phyloP scores from a whole-genome alignment of 768 basidiomycete genomes.

The Bullera alba region DNA sequence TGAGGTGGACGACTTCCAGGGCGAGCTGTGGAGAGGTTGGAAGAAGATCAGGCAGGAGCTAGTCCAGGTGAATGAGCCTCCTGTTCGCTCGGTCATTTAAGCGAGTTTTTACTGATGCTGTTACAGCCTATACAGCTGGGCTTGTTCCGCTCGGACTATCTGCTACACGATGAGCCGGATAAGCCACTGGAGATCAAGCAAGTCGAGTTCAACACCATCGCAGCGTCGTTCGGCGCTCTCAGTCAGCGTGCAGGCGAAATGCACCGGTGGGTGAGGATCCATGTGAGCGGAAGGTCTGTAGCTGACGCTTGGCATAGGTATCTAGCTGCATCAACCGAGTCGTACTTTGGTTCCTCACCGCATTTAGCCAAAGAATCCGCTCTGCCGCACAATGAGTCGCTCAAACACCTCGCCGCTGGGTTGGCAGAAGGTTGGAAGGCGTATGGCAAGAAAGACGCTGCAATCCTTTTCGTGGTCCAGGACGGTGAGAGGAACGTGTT shows the following conservation, averaged over 20 bases:
- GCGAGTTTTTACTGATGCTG: slow-evolving; percentile 5
- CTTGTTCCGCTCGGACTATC: slow-evolving; percentile 88
- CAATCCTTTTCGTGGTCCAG: slow-evolving; percentile 82
- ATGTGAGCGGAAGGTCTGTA: neutral
- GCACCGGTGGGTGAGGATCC: slow-evolving; percentile 58
- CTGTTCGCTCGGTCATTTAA: too few relatives aligned
- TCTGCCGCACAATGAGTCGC: slow-evolving; percentile 68
- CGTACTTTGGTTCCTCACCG: slow-evolving; percentile 54
- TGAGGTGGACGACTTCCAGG: slow-evolving; percentile 77
- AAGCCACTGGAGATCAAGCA: slow-evolving; percentile 61
- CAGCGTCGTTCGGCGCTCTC: slow-evolving; percentile 80
- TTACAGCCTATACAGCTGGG: slow-evolving; percentile 74
- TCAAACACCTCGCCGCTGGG: slow-evolving; percentile 63
- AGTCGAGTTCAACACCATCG: slow-evolving; percentile 97
- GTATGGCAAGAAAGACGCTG: slow-evolving; percentile 51
- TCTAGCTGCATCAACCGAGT: slow-evolving; percentile 56
- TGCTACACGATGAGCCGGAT: slow-evolving; percentile 56
- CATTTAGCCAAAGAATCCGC: slow-evolving; percentile 47
- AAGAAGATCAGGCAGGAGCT: slow-evolving; percentile 61
- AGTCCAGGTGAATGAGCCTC: slow-evolving; percentile 51
- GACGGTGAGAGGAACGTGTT: slow-evolving; percentile 85
- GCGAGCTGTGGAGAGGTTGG: slow-evolving; percentile 81
- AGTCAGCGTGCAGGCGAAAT: slow-evolving; percentile 50
- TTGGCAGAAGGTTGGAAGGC: slow-evolving; percentile 72
- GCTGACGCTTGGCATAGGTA: slow-evolving; percentile 51